phyloP scores from a whole-genome alignment of 176 grass and related monocot species.

The Cenchrus americanus region DNA sequence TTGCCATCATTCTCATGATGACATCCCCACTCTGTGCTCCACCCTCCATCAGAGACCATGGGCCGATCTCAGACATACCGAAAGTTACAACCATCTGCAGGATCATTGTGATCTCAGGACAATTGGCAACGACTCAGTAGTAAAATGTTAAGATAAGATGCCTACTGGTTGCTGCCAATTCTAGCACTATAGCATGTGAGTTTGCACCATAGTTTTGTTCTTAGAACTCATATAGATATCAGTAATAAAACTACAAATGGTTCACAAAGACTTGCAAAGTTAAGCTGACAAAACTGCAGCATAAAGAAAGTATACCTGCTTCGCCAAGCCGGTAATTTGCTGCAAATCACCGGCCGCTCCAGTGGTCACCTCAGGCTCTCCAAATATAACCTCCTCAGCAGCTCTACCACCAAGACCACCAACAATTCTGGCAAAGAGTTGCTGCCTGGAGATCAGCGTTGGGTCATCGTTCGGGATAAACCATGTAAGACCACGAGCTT shows the following conservation, averaged over 20 bases:
- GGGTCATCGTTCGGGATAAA: slow-evolving; percentile 98
- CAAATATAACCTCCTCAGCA: slow-evolving; percentile 94
- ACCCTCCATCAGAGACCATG: slow-evolving; percentile 95
- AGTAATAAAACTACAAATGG: slow-evolving; percentile 7
- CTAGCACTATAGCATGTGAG: not conserved
- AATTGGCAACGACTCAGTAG: not conserved
- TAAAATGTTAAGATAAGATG: not conserved
- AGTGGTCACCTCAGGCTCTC: slow-evolving; percentile 96
- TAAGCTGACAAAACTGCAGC: not conserved
- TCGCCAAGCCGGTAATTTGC: slow-evolving; percentile 96
- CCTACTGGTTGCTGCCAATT: slow-evolving; percentile 5
- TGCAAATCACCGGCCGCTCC: slow-evolving; percentile 98
- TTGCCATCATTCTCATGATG: slow-evolving; percentile 98
- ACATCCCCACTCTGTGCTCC: slow-evolving; percentile 72
- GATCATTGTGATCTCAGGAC: slow-evolving; percentile 19
- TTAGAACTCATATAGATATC: not conserved
- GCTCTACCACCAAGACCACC: slow-evolving; percentile 96
- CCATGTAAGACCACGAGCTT: slow-evolving; percentile 98
- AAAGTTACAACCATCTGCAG: slow-evolving; percentile 94
- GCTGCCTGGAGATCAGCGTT: slow-evolving; percentile 90
- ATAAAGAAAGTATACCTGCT: slow-evolving; percentile 63
- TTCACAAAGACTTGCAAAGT: not conserved
- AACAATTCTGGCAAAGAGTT: slow-evolving; percentile 96
- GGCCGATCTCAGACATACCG: slow-evolving; percentile 95
- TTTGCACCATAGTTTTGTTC: not conserved